Base-by-base conservation (phyloP, 352 stramenopile genomes). In the Pilasporangium apinafurcum region DNA sequence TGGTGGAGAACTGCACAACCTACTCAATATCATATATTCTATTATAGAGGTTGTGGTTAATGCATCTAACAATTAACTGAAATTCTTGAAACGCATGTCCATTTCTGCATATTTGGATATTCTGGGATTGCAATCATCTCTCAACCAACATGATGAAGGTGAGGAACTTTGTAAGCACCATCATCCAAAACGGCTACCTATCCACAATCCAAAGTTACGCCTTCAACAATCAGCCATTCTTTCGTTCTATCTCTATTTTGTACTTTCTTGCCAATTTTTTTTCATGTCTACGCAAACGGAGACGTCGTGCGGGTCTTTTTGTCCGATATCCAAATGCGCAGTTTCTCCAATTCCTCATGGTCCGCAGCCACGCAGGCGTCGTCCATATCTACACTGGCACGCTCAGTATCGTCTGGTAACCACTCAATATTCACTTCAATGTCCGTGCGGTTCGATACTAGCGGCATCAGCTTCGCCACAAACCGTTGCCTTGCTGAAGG, bases 271-370 rank as follows among this genome's bases (percentile, higher is more conserved):
- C 21, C 22, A 18, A 37, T n/a, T 26, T 16, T 34, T 25, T 14
- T 17, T n/a, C 16, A 36, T 3, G 24, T 24, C 44, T 40, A 82
- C 18, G 59, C 58, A 57, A 92, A 92, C 2, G 80, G 80, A n/a
- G 74, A 86, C 22, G 69, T 70, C 17, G 74, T 92, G 36, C 77
- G 74, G 10, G 58, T 73, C 58, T 92, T 92, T 57, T 86, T 86
- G 59, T 92, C 80, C 17, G 80, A 92, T 41, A 92, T 88, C 80
- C 80, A 92, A 42, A 92, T 92, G 39, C 80, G 80, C 25, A 92
- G 60, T 62, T 83, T 89, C 58, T 92, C 80, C 37, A 84, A 58
- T 22, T 81, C 68, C 13, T 75, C 61, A 8, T 44, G 49, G 2
- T 75, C 62, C 26, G 61, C 58, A 12, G 60, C 53, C 13, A 36